Base-by-base conservation (phyloP, 106 monocot species). In the Dendrobium huoshanense region DNA sequence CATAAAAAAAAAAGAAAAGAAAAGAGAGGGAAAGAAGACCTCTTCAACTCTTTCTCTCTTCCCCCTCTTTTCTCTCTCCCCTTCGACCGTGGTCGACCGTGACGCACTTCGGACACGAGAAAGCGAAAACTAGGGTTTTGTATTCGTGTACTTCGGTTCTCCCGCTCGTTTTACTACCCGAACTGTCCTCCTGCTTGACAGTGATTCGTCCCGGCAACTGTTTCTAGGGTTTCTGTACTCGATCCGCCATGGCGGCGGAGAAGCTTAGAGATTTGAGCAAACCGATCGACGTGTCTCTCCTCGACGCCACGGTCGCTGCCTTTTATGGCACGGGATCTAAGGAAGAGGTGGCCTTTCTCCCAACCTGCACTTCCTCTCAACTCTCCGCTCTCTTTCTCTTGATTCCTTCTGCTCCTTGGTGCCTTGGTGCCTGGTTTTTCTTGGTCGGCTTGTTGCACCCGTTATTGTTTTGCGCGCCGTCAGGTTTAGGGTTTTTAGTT, bases 291-390 rank as follows among this genome's bases (percentile, higher is more conserved):
- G 98, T 99, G 20, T 75, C 95, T 15, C 86, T 99, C n/a, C 93
- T 99, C 7, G 98, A 99, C 77, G 95, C 95, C 75, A 99, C 98
- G 2, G 98, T 99, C 7, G 86, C 92, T 37, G 98, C 98, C 13
- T 99, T 99, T 83, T 99, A 99, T 73, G 98, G 98, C 49, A 99
- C 98, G 29, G 98, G 98, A 83, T 99, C 98, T 31, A 95, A 99
- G 83, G 98, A 93, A 76, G 98, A 99, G 98, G 98, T 99, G 76
- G 72, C 77, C 17, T 48, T 55, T 20, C 29, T 41, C n/a, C 9
- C 47, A 33, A 16, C 10, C 41, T 48, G 16, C 22, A 25, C 72
- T 44, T 44, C 18, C 49, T 41, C 9, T 75, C n/a, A 41, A 78
- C 11, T 29, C 18, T 81, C 40, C 33, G 42, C 2, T 56, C 44